Percentiles rank a stretch among this genome's conserved stretches.
These are phyloP conservation scores for Spongiforma sp. DNA, from an alignment of 1,284 basidiomycete species.

Conservation along the genomic window DNA sequence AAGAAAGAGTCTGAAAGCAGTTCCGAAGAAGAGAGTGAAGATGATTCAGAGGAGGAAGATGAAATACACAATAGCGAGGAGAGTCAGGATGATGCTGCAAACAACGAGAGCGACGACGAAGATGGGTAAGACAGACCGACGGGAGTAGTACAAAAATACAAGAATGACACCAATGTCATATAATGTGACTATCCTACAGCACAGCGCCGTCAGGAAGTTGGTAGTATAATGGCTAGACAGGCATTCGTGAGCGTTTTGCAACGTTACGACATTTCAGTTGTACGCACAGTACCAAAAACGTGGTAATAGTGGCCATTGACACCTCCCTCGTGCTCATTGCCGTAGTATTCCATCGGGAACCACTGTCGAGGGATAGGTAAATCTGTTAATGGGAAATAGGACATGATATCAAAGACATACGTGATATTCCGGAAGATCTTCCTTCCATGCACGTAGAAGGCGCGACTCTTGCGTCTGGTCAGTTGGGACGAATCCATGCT, in stretches of 20 bases:
- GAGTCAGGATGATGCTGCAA: constrained; percentile 34
- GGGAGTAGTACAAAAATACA: constrained; percentile 12
- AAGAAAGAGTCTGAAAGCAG: constrained; percentile 27
- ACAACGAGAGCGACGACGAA: constrained; percentile 30
- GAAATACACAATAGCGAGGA: constrained; percentile 42
- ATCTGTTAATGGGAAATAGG: constrained; percentile 2
- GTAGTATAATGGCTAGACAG: constrained; percentile 68
- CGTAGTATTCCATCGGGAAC: constrained; percentile 78
- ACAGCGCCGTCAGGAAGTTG: constrained; percentile 57
- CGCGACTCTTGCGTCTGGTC: constrained; percentile 68
- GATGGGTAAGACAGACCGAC: constrained; percentile 13
- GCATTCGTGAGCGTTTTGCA: constrained; percentile 1
- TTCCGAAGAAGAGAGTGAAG: constrained; percentile 32
- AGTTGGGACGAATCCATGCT: constrained; percentile 53
- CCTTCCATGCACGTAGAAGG: constrained; percentile 71
- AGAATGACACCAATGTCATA: constrained; percentile 19
- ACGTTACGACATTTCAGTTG: background rate
- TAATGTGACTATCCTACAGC: constrained; percentile 40
- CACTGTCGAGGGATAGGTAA: constrained; percentile 50
- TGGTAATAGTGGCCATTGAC: constrained; percentile 77
- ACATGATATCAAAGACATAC: constrained; percentile 45
- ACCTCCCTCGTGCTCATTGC: constrained; percentile 54
- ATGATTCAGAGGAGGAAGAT: constrained; percentile 39
- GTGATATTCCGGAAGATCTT: constrained; percentile 65
- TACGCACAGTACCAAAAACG: constrained; percentile 70